Conservation (phyloP, 495 filamentous ascomycete species). For the Staphylotrichum tortipilum region DNA sequence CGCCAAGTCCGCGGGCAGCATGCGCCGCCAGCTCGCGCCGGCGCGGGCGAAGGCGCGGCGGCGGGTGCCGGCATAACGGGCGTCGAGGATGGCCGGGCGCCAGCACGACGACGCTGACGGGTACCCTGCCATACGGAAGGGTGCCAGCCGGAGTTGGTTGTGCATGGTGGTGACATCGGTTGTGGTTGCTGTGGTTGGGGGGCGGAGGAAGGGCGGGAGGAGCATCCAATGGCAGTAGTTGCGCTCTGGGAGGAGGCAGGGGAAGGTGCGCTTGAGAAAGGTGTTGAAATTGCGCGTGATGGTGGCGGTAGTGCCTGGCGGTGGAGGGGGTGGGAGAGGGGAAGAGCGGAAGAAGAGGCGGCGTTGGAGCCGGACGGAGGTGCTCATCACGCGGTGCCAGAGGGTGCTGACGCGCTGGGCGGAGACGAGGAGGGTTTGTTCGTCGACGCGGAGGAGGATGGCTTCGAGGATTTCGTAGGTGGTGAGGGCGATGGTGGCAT, state of each 20-base stretch:
- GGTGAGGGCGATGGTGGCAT: neutral
- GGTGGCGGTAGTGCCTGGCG: neutral
- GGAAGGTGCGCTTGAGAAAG: neutral
- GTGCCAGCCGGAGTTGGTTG: too few relatives aligned
- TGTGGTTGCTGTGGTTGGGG: too few relatives aligned
- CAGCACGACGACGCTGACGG: neutral
- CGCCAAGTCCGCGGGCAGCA: constrained; percentile 12
- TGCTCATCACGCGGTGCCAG: constrained; percentile 8
- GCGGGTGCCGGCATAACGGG: neutral
- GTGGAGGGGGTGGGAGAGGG: neutral
- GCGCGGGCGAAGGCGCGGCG: constrained; percentile 3
- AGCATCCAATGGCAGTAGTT: neutral
- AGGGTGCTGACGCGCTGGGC: constrained; percentile 7
- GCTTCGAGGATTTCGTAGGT: constrained; percentile 12
- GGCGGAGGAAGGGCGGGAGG: neutral
- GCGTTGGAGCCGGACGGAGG: constrained; percentile 8
- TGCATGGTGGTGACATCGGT: too few relatives aligned
- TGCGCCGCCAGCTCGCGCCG: constrained; percentile 14
- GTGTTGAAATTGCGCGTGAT: neutral
- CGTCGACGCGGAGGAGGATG: constrained; percentile 15
- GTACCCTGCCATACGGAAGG: too few relatives aligned
- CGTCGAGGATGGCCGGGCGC: neutral
- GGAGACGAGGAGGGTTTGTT: constrained; percentile 12
- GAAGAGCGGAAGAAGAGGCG: constrained; percentile 8
- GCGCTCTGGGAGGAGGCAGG: neutral